A percentile compares a stretch with the other conserved stretches of the same genome.
Conservation (phyloP, 2,329 filamentous ascomycete species). For the Trichophyton verrucosum region DNA sequence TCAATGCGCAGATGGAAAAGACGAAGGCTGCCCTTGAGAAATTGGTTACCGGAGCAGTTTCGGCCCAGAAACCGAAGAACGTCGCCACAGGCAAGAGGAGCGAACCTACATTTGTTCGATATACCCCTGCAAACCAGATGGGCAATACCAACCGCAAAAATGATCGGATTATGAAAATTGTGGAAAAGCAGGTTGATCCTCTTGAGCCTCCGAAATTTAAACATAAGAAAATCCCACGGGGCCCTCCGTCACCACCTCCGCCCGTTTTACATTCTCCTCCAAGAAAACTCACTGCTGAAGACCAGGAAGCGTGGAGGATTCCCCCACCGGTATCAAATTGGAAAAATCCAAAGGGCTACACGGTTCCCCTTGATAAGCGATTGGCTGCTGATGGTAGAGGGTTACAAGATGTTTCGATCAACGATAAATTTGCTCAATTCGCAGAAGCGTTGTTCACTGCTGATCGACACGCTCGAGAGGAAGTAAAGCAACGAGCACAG, state of each 20-base stretch:
- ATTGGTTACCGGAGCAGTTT: conserved; percentile 72
- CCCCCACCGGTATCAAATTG: conserved; percentile 88
- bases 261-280: conserved; percentile 93
- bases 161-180: conserved; percentile 96
- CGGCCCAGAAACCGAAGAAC: conserved; percentile 92
- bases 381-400: conserved; percentile 86
- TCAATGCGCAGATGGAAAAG: conserved; percentile 70
- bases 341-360: conserved; percentile 99
- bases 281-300: conserved; percentile 86
- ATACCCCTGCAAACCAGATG: conserved; percentile 95
- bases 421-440: conserved; percentile 96
- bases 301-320: conserved; percentile 93
- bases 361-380: conserved; percentile 87
- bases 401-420: conserved; percentile 87
- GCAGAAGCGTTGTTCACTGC: conserved; percentile 89
- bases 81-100: conserved; percentile 68
- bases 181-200: conserved; percentile 82
- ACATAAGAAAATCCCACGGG: conserved; percentile 93
- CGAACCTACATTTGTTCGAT: conserved; percentile 86
- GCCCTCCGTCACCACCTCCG: conserved; percentile 81
- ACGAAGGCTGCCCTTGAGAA: conserved; percentile 76
- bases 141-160: conserved; percentile 74
- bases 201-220: conserved; percentile 98
- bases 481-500: conserved; percentile 77
- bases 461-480: conserved; percentile 86